These are phyloP conservation scores for Kurtzmaniella cleridarum DNA, from an alignment of 805 yeast genomes.

Conservation along the genomic window DNA sequence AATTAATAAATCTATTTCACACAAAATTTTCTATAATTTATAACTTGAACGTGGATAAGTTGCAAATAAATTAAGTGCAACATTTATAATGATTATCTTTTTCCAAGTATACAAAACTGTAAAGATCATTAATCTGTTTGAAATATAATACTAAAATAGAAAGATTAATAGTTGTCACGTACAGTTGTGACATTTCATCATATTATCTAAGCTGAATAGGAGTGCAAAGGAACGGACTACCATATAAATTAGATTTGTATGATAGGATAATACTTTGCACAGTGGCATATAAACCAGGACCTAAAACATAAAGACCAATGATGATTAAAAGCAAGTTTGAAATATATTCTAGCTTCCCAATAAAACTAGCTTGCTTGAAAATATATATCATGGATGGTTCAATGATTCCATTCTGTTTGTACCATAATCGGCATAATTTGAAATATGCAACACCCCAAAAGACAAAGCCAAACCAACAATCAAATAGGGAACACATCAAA, in stretches of 20 bases:
- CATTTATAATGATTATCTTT: no score
- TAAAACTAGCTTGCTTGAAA: constrained; percentile 18
- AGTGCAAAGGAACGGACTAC: constrained; percentile 48
- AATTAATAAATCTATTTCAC: no score
- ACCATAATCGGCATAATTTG: constrained; percentile 29
- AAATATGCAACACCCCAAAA: constrained; percentile 59
- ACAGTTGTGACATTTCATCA: no score
- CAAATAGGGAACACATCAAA: constrained; percentile 56
- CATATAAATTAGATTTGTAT: constrained; percentile 44
- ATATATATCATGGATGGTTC: constrained; percentile 20
- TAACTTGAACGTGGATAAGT: no score
- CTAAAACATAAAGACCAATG: constrained; percentile 50
- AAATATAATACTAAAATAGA: no score
- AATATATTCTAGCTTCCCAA: constrained; percentile 32
- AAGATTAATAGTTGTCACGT: no score
- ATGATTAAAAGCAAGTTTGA: constrained; percentile 33
- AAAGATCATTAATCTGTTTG: no score
- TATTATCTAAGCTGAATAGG: no score
- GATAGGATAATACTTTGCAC: constrained; percentile 50
- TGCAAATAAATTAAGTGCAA: no score
- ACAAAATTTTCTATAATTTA: no score
- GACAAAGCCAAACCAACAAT: constrained; percentile 62
- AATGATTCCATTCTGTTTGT: constrained; percentile 13
- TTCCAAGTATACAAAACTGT: no score
- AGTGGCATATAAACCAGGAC: constrained; percentile 56